Evolutionary conservation across 2,329 filamentous ascomycete genomes (phyloP).

Genomic region (Epichloe festucae): DNA sequence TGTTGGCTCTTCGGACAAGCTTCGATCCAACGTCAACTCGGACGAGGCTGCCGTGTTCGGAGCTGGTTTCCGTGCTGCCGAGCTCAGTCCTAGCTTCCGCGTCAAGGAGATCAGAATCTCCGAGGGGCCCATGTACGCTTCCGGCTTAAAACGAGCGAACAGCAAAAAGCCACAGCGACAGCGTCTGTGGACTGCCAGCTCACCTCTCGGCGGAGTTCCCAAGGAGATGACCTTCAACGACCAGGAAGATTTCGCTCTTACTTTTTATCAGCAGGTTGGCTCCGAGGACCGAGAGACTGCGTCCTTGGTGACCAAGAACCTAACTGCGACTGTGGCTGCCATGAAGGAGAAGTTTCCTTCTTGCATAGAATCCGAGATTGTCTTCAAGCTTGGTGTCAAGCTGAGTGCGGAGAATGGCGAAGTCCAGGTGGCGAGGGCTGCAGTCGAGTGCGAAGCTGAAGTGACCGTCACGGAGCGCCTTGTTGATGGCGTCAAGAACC

Average conservation of each 20-base stretch:
- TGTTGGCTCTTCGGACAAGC: conserved; percentile 59
- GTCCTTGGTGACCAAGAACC: conserved; percentile 63
- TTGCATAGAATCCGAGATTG: conserved; percentile 64
- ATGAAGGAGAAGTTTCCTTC: conserved; percentile 63
- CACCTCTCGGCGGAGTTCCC: conserved; percentile 57
- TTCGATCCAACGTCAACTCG: conserved; percentile 89
- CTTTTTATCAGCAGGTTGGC: conserved; percentile 62
- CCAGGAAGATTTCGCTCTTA: conserved; percentile 66
- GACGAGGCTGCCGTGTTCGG: conserved; percentile 95
- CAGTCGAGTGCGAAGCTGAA: conserved; percentile 75
- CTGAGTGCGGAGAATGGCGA: conserved; percentile 63
- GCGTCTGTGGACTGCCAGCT: conserved; percentile 69
- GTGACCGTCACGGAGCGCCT: conserved; percentile 61
- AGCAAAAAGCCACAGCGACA: conserved; percentile 61
- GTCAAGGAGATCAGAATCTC: conserved; percentile 87
- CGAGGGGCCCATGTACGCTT: conserved; percentile 64
- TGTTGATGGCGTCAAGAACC: conserved; percentile 88
- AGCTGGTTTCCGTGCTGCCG: conserved; percentile 84
- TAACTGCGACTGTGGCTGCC: conserved; percentile 69
- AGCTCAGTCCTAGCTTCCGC: conserved; percentile 86
- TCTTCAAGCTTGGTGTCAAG: conserved; percentile 65
- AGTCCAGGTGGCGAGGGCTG: conserved; percentile 63
- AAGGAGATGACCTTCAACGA: conserved; percentile 82
- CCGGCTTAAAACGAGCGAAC: conserved; percentile 61
- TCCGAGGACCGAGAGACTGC: conserved; percentile 48